These are phyloP conservation scores for Quercus tomentella DNA, from an alignment of 331 rosid genomes.

Conservation along the genomic window DNA sequence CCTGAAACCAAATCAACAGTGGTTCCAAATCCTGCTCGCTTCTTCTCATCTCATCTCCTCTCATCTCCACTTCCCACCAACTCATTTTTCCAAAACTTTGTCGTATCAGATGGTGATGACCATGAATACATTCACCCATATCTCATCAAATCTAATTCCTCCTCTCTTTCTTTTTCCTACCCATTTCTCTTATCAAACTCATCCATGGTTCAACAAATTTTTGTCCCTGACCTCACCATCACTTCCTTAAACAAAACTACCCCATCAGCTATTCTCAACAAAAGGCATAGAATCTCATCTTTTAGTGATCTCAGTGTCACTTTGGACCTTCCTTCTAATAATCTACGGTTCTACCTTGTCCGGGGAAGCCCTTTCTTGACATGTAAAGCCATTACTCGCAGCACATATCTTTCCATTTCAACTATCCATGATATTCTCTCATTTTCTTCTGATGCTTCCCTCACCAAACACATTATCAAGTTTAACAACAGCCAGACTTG, in stretches of 20 bases:
- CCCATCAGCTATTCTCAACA: not conserved
- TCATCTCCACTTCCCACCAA: slow-evolving; percentile 46
- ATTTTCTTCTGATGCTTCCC: slow-evolving; percentile 17
- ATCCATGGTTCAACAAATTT: slow-evolving; percentile 29
- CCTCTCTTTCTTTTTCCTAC: slow-evolving; percentile 37
- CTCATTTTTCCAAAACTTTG: slow-evolving; percentile 50
- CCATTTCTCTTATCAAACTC: slow-evolving; percentile 39
- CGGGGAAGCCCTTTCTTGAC: slow-evolving; percentile 53
- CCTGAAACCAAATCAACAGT: slow-evolving; percentile 41
- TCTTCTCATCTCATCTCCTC: slow-evolving; percentile 41
- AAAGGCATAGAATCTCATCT: slow-evolving; percentile 33
- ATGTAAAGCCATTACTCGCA: slow-evolving; percentile 10
- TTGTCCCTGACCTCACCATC: slow-evolving; percentile 42
- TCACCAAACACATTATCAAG: slow-evolving; percentile 35
- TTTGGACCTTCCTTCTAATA: slow-evolving; percentile 37
- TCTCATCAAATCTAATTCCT: slow-evolving; percentile 30
- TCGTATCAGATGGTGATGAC: slow-evolving; percentile 42
- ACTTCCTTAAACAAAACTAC: slow-evolving; percentile 13
- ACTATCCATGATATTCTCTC: slow-evolving; percentile 47
- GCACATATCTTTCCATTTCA: slow-evolving; percentile 29
- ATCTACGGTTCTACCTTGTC: slow-evolving; percentile 41
- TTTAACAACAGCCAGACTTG: slow-evolving; percentile 53
- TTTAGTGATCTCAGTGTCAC: slow-evolving; percentile 44
- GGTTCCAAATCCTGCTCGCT: slow-evolving; percentile 43
- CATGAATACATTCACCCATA: slow-evolving; percentile 52